A percentile compares a stretch with the other conserved stretches of the same genome.
Conservation (phyloP, 2,329 filamentous ascomycete genomes). For the Colletotrichum limetticola region DNA sequence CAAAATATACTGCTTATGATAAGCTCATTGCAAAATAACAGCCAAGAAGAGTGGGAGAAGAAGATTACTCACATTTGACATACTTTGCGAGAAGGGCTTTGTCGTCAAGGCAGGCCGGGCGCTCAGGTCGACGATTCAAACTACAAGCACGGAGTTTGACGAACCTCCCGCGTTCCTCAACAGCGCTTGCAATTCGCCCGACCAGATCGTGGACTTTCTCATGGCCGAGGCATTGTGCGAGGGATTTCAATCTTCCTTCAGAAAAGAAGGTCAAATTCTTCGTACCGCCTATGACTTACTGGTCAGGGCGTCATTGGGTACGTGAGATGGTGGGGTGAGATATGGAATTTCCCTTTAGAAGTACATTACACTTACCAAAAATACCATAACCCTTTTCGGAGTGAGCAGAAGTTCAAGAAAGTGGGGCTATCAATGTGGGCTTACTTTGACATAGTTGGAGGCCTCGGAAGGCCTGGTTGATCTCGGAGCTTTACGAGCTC, state of each 20-base stretch:
- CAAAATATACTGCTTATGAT: slow-evolving; percentile 46
- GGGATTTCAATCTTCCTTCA: slow-evolving; percentile 43
- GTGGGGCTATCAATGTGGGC: not conserved
- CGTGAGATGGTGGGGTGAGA: not conserved
- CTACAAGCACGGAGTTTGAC: not conserved
- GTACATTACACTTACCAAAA: slow-evolving; percentile 39
- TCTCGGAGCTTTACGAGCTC: slow-evolving; percentile 32
- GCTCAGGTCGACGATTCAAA: not conserved
- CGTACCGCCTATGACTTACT: slow-evolving; percentile 5
- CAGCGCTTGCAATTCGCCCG: slow-evolving; percentile 40
- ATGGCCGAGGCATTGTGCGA: slow-evolving; percentile 42
- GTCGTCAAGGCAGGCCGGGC: slow-evolving; percentile 15
- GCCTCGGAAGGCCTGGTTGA: slow-evolving; percentile 20
- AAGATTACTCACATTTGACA: slow-evolving; percentile 13
- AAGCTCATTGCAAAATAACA: not conserved
- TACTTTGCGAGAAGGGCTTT: slow-evolving; percentile 16
- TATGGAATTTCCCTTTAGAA: not conserved
- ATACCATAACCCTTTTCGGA: slow-evolving; percentile 41
- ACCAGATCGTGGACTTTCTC: slow-evolving; percentile 42
- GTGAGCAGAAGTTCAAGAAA: not conserved
- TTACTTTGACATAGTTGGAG: slow-evolving; percentile 40
- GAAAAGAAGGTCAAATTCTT: slow-evolving; percentile 43
- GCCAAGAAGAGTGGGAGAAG: not conserved
- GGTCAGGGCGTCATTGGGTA: not conserved
- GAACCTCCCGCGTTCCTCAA: slow-evolving; percentile 32